Evolutionary conservation across 768 basidiomycete species (phyloP), one percentile per base, ranked within the genome.

Genomic region (Termitomyces sp.): DNA sequence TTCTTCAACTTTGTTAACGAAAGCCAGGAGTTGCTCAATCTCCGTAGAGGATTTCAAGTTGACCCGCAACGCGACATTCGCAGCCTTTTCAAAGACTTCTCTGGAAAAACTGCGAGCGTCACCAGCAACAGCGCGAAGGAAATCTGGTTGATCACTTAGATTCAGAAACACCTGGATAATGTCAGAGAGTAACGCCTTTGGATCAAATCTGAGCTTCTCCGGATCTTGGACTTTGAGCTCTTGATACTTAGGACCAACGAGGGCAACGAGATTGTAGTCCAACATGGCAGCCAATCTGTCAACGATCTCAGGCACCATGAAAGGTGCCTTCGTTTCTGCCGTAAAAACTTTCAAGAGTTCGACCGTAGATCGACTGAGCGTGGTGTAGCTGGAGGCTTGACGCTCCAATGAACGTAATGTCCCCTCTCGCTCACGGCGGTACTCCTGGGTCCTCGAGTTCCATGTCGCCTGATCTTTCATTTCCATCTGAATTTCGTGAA

Each of bases 231-330:
- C 93, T 58, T 80, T 85, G 12, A 99, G 80, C 38, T 96, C 89
- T 60, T 87, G 84, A 71, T 87, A 95, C 61, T 83, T 85, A 5
- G 95, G 94, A 0, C 97, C 97, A 45, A 86, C 91, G 23, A 99
- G 83, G 2, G 86, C 87, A 49, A 87, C 85, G 19, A 99, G 78
- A 66, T 98, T 98, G 73, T 94, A 94, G 67, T 97, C 91, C 64
- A 99, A 72, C 91, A 97, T 98, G 0, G 95, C 95, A 3, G 97
- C 97, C 15, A 99, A 79, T 37, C 90, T 84, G 68, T 95, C 89
- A 51, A 98, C 91, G 47, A 99, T 98, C 72, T 99, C 97, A 8
- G 91, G 88, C 71, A 92, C 89, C 83, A 97, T 89, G 72, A 98
- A 99, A 0, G 97, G 95, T 28, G 77, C 82, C 67, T 89, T 93